A percentile compares a stretch with the other conserved stretches of the same genome.
phyloP scores from a whole-genome alignment of 2,329 filamentous ascomycete species.

The Aspergillus ochraceus region DNA sequence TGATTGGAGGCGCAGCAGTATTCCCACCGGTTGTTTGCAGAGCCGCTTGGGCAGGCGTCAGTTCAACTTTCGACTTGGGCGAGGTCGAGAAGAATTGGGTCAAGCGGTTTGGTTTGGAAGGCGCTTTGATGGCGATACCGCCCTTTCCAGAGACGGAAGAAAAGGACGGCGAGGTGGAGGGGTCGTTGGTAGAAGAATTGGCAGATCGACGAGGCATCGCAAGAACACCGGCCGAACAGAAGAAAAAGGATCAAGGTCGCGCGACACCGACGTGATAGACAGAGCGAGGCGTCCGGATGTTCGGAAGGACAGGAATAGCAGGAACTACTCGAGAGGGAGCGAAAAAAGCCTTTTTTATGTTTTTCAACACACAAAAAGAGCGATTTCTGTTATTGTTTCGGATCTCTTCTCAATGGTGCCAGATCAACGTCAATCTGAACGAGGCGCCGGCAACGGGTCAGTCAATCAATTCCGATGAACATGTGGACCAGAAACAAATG shows the following conservation, averaged over 20 bases:
- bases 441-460: background rate
- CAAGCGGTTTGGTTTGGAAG: conserved; percentile 71
- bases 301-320: background rate
- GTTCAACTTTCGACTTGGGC: conserved; percentile 70
- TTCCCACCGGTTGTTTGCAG: conserved; percentile 65
- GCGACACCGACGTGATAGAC: conserved; percentile 11
- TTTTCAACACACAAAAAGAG: background rate
- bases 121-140: conserved; percentile 48
- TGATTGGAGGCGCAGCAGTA: conserved; percentile 62
- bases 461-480: background rate
- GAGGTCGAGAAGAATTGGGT: conserved; percentile 80
- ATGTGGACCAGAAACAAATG: background rate
- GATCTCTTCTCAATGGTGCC: background rate
- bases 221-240: conserved; percentile 28
- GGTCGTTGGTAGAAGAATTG: conserved; percentile 57
- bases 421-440: background rate
- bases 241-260: conserved; percentile 12
- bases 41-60: conserved; percentile 53
- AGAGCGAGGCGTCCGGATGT: background rate
- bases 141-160: conserved; percentile 57
- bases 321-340: conserved; percentile 10
- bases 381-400: background rate
- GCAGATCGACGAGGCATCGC: conserved; percentile 65
- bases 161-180: conserved; percentile 51
- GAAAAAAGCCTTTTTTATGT: background rate